These are phyloP conservation scores for Gigaspora rosea DNA, from an alignment of 192 early-diverging fungal genomes.

Conservation along the genomic window DNA sequence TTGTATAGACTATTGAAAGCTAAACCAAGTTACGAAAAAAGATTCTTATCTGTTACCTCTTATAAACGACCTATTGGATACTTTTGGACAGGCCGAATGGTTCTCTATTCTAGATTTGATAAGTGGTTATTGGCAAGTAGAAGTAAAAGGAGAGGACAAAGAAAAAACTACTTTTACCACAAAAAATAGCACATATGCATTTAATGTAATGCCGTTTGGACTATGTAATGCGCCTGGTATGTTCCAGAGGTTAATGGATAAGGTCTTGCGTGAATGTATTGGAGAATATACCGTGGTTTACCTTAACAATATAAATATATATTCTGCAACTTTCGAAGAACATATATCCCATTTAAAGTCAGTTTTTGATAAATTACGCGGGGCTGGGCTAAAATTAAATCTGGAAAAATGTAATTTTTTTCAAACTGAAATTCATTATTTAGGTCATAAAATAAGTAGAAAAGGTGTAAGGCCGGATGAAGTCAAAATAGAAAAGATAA, in stretches of 20 bases:
- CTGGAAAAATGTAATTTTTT: not conserved
- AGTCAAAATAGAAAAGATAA: not conserved
- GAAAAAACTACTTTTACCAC: no score
- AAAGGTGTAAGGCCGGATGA: not conserved
- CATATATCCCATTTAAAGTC: no score
- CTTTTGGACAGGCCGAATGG: no score
- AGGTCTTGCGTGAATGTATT: conserved; percentile 37
- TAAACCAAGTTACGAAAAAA: no score
- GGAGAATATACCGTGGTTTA: conserved; percentile 40
- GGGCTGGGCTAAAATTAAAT: not conserved
- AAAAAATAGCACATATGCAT: no score
- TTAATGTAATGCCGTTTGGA: no score
- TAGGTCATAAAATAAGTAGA: not conserved
- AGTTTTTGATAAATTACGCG: not conserved
- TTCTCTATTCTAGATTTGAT: no score
- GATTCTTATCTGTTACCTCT: no score
- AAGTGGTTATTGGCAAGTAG: no score
- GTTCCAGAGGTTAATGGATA: conserved; percentile 53
- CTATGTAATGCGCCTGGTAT: conserved; percentile 20
- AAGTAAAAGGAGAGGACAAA: no score
- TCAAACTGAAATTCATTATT: not conserved
- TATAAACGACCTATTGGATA: no score
- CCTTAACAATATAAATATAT: conserved; percentile 48
- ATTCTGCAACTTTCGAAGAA: conserved; percentile 33
- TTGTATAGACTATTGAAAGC: no score